These are phyloP conservation scores for Mycena alexandri DNA, from an alignment of 768 basidiomycete species.

Conservation along the genomic window DNA sequence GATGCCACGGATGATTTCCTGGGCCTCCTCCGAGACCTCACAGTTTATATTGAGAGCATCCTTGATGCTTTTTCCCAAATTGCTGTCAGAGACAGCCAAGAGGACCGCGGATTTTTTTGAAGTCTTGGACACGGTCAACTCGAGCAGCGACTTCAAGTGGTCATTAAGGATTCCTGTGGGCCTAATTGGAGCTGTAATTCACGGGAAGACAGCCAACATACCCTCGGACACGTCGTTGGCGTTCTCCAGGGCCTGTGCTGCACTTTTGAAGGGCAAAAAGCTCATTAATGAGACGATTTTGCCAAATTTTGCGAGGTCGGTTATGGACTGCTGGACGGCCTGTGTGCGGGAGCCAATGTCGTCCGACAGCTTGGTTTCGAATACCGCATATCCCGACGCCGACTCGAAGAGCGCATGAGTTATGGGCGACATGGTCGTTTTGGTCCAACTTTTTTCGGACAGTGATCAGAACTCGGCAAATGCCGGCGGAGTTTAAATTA, in stretches of 20 bases:
- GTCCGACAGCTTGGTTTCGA: slow-evolving; percentile 88
- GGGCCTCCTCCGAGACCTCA: slow-evolving; percentile 83
- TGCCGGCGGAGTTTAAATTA: slow-evolving; percentile 7
- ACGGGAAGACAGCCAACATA: slow-evolving; percentile 50
- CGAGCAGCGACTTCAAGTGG: slow-evolving; percentile 84
- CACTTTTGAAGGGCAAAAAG: slow-evolving; percentile 94
- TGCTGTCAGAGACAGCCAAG: slow-evolving; percentile 83
- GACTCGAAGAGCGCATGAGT: slow-evolving; percentile 95
- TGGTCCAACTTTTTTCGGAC: slow-evolving; percentile 15
- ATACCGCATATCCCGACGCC: slow-evolving; percentile 94
- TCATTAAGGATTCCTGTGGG: slow-evolving; percentile 85
- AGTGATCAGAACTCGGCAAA: background rate
- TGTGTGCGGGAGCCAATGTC: slow-evolving; percentile 86
- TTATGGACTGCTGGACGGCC: slow-evolving; percentile 87
- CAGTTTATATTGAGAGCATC: slow-evolving; percentile 78
- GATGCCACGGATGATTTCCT: slow-evolving; percentile 92
- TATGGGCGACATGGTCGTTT: slow-evolving; percentile 41
- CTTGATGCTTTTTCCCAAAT: slow-evolving; percentile 83
- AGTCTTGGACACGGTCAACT: slow-evolving; percentile 86
- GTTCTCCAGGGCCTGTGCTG: slow-evolving; percentile 94
- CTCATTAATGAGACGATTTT: slow-evolving; percentile 93
- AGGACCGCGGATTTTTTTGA: slow-evolving; percentile 77
- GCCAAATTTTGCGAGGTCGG: slow-evolving; percentile 87
- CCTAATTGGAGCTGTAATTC: slow-evolving; percentile 17
- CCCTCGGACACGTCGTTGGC: slow-evolving; percentile 97